Conservation (phyloP, 1,139 yeast species). For the Taphrina betulina region DNA sequence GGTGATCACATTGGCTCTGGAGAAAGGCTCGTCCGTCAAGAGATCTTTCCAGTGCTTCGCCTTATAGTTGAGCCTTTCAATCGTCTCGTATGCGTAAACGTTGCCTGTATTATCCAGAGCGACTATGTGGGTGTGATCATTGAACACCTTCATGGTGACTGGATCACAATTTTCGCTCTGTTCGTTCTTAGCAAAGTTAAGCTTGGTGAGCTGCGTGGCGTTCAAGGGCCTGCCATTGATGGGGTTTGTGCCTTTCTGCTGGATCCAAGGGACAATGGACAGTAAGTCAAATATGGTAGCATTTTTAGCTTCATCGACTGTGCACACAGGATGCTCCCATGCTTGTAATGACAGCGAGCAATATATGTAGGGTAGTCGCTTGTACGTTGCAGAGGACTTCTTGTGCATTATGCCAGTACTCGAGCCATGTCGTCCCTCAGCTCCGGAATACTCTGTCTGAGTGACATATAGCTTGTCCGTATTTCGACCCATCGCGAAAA, state of each 20-base stretch:
- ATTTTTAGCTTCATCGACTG: slow-evolving; percentile 41
- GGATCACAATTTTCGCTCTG: slow-evolving; percentile 44
- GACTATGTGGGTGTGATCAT: slow-evolving; percentile 42
- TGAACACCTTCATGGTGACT: slow-evolving; percentile 44
- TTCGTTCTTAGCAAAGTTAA: slow-evolving; percentile 42
- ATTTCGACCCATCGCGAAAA: slow-evolving; percentile 47
- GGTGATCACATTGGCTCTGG: slow-evolving; percentile 42
- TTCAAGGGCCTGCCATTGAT: slow-evolving; percentile 42
- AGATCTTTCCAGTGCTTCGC: slow-evolving; percentile 43
- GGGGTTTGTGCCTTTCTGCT: slow-evolving; percentile 43
- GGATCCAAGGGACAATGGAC: slow-evolving; percentile 44
- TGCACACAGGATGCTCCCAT: slow-evolving; percentile 43
- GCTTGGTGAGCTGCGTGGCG: slow-evolving; percentile 41
- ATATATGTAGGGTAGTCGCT: slow-evolving; percentile 44
- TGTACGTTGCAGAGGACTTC: slow-evolving; percentile 33
- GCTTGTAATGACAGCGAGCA: slow-evolving; percentile 46
- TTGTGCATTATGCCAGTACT: slow-evolving; percentile 41
- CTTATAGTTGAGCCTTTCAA: slow-evolving; percentile 43
- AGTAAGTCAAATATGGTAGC: slow-evolving; percentile 43
- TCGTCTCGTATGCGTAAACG: slow-evolving; percentile 44
- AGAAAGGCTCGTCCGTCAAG: slow-evolving; percentile 43
- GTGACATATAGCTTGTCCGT: slow-evolving; percentile 47
- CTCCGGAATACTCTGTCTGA: slow-evolving; percentile 40
- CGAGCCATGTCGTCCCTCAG: slow-evolving; percentile 41
- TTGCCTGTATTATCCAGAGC: slow-evolving; percentile 43